phyloP scores from a whole-genome alignment of 2,329 filamentous ascomycete genomes.

The Penicillium sp. region DNA sequence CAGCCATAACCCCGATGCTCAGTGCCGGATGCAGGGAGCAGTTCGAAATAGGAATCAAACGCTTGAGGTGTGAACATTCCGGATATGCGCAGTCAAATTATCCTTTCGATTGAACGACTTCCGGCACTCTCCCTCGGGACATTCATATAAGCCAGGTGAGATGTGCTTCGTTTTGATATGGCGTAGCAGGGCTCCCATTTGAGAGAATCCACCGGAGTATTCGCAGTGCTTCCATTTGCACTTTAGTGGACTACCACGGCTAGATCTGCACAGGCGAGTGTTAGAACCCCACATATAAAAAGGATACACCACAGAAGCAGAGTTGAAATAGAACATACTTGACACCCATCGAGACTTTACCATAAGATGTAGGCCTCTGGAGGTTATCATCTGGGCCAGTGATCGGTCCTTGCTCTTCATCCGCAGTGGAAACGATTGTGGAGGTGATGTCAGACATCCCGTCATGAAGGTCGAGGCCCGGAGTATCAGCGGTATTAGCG shows the following conservation, averaged over 20 bases:
- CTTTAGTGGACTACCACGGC: background rate
- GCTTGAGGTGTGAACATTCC: background rate
- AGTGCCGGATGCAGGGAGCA: background rate
- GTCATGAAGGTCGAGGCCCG: background rate
- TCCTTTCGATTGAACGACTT: slow-evolving; percentile 3
- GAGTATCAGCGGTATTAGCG: background rate
- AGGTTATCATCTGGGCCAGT: too few species aligned
- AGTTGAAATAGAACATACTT: background rate
- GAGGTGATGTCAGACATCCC: background rate
- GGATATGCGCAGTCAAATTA: slow-evolving; percentile 3
- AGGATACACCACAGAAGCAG: background rate
- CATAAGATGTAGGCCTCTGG: background rate
- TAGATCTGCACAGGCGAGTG: background rate
- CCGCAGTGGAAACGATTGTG: background rate
- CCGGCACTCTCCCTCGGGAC: background rate
- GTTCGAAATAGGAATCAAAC: background rate
- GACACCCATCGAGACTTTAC: background rate
- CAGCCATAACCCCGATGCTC: background rate
- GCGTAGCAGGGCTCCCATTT: background rate
- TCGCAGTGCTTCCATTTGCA: slow-evolving; percentile 2
- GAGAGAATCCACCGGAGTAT: slow-evolving; percentile 1
- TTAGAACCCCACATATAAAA: background rate
- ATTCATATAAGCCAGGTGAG: background rate
- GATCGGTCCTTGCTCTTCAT: background rate
- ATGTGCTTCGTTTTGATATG: slow-evolving; percentile 5